These are phyloP conservation scores for Lotmaria passim DNA, from an alignment of 208 protist species.

Conservation along the genomic window DNA sequence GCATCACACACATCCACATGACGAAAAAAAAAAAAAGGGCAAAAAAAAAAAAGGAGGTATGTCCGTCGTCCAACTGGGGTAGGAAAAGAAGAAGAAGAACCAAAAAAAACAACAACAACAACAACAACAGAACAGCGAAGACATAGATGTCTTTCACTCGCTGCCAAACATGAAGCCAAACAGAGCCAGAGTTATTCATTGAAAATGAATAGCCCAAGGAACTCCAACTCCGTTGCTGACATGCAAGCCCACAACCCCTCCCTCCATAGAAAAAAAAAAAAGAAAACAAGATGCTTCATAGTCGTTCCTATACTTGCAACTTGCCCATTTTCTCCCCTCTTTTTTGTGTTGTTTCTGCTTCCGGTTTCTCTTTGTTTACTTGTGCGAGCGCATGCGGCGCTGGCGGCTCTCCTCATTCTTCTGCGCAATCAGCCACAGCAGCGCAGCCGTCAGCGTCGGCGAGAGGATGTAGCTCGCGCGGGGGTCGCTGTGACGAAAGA, in stretches of 20 bases:
- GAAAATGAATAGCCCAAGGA: constrained; percentile 19
- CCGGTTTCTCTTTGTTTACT: constrained; percentile 32
- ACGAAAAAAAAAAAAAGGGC: neutral
- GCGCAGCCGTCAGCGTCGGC: constrained; percentile 71
- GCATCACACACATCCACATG: neutral
- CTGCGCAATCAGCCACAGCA: constrained; percentile 87
- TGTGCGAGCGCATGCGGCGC: constrained; percentile 81
- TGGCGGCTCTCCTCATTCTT: constrained; percentile 93
- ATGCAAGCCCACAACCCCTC: no score
- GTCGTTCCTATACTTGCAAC: no score
- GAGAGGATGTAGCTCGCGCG: constrained; percentile 81
- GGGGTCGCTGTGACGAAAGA: constrained; percentile 87
- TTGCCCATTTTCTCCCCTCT: constrained; percentile 7
- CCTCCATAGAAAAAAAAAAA: no score
- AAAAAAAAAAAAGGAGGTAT: neutral
- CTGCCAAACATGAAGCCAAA: no score
- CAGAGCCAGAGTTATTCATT: constrained; percentile 4
- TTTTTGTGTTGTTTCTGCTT: constrained; percentile 6
- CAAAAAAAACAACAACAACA: constrained; percentile 15
- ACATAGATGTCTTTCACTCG: neutral
- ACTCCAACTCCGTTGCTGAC: neutral
- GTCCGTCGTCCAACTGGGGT: neutral
- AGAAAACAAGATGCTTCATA: no score
- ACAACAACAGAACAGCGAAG: neutral
- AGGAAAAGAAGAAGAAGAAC: neutral